Evolutionary conservation across 345 rosid species (phyloP).

Genomic region (Barbarea vulgaris): DNA sequence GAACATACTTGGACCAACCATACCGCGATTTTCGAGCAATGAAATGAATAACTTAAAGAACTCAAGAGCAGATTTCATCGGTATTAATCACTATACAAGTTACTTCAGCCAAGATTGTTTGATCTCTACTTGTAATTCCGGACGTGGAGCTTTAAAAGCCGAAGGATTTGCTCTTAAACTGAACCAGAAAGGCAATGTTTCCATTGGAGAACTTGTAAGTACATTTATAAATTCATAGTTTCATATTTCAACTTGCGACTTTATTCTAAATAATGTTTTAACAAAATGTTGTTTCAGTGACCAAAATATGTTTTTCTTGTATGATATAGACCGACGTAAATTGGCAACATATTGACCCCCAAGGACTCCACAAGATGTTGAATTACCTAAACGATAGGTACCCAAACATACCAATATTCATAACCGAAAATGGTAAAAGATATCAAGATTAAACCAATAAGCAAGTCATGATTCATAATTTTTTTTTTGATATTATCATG

Average conservation of each 20-base stretch:
- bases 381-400: conserved; percentile 53
- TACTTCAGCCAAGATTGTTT: conserved; percentile 61
- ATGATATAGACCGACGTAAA: conserved; percentile 55
- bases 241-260: neutral
- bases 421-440: conserved; percentile 60
- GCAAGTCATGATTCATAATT: neutral
- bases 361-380: conserved; percentile 50
- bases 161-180: conserved; percentile 50
- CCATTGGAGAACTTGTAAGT: conserved; percentile 62
- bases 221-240: neutral
- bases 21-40: conserved; percentile 52
- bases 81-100: conserved; percentile 67
- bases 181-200: conserved; percentile 46
- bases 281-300: neutral
- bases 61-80: conserved; percentile 53
- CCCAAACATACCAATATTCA: conserved; percentile 54
- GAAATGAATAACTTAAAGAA: conserved; percentile 47
- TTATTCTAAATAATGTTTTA: neutral
- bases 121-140: conserved; percentile 48
- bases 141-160: conserved; percentile 48
- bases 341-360: conserved; percentile 56
- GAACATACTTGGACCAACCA: conserved; percentile 47
- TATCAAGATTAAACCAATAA: neutral
- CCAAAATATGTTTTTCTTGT: neutral
- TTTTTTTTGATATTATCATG: neutral